Evolutionary conservation across 106 monocot species (phyloP).

Genomic region (Vanilla planifolia): DNA sequence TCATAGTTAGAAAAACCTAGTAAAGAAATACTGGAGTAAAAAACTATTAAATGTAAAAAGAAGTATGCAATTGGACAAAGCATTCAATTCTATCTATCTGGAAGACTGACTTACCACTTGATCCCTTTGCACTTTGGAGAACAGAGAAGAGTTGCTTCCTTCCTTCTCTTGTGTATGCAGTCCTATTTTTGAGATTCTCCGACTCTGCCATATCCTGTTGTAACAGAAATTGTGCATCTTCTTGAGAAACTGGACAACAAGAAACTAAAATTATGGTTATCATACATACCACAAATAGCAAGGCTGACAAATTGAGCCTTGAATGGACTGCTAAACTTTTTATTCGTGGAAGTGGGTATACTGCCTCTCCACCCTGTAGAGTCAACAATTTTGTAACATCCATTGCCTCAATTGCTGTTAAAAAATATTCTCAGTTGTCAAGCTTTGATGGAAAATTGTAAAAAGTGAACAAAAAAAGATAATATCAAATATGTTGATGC

Average conservation of each 20-base stretch:
- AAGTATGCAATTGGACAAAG: background rate
- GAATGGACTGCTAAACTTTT: constrained; percentile 78
- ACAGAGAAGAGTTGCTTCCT: constrained; percentile 92
- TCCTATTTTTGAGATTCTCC: constrained; percentile 58
- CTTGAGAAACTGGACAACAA: background rate
- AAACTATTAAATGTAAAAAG: background rate
- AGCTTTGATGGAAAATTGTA: too few relatives aligned
- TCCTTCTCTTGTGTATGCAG: constrained; percentile 88
- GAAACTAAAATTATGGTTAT: background rate
- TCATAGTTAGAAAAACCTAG: too few relatives aligned
- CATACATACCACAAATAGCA: constrained; percentile 36
- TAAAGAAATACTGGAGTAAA: background rate
- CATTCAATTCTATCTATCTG: background rate
- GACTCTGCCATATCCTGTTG: constrained; percentile 54
- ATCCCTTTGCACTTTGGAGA: constrained; percentile 93
- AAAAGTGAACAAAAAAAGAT: too few relatives aligned
- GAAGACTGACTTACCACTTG: constrained; percentile 44
- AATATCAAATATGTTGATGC: too few relatives aligned
- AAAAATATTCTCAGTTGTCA: too few relatives aligned
- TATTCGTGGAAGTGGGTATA: constrained; percentile 79
- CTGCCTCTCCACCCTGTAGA: constrained; percentile 80
- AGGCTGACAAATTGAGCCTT: constrained; percentile 76
- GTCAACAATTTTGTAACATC: constrained; percentile 77
- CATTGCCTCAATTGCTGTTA: constrained; percentile 78
- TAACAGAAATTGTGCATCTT: background rate